Percentiles rank a stretch among this genome's conserved stretches.
Evolutionary conservation across 2,329 filamentous ascomycete genomes (phyloP).

Genomic region (Cladosporium sp.): DNA sequence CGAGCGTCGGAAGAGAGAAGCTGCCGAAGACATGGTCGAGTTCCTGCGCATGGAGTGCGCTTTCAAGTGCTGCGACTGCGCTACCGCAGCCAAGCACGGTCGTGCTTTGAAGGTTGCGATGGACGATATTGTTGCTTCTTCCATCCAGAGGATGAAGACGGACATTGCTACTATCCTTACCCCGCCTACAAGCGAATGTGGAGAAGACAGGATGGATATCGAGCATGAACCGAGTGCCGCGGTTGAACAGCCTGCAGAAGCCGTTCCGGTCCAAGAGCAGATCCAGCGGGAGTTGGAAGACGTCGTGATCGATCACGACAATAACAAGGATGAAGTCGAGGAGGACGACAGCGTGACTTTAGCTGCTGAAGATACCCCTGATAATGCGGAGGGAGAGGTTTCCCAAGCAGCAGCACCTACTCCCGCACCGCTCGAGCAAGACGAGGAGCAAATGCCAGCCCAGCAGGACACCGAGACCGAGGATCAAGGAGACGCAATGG

Average conservation of each 20-base stretch:
- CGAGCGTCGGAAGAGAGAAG: constrained; percentile 56
- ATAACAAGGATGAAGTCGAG: constrained; percentile 9
- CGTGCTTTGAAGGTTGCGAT: constrained; percentile 4
- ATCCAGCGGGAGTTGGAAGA: constrained; percentile 5
- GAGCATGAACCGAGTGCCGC: background rate
- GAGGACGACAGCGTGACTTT: constrained; percentile 23
- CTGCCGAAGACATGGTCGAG: constrained; percentile 66
- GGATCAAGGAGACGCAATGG: background rate
- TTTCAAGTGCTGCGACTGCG: constrained; percentile 59
- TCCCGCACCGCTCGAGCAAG: background rate
- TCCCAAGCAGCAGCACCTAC: background rate
- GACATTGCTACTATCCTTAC: constrained; percentile 52
- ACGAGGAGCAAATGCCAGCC: background rate
- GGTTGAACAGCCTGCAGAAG: background rate
- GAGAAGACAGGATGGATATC: constrained; percentile 29
- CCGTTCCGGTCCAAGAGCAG: background rate
- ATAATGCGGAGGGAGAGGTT: background rate
- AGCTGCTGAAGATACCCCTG: background rate
- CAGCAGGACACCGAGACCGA: background rate
- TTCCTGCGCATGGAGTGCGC: constrained; percentile 71
- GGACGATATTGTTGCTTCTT: constrained; percentile 26
- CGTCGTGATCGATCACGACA: constrained; percentile 13
- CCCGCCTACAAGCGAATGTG: constrained; percentile 58
- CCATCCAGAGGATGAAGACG: constrained; percentile 24
- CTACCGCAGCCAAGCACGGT: constrained; percentile 2